phyloP scores from a whole-genome alignment of 140 eudicot genomes.

The Flaveria floridana region DNA sequence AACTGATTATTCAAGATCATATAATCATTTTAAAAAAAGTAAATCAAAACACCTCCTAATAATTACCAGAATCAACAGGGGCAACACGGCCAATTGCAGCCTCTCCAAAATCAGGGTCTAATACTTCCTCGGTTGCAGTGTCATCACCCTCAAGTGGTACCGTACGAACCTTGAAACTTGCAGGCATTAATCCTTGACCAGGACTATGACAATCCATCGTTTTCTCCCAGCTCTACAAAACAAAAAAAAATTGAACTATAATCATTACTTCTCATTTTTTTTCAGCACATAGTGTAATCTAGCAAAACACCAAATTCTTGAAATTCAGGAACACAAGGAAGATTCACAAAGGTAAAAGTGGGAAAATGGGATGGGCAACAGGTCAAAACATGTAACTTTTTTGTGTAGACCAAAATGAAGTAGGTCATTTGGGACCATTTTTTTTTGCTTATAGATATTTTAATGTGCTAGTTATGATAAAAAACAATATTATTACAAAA shows the following conservation, averaged over 20 bases:
- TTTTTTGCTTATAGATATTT: neutral
- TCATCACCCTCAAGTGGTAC: constrained; percentile 69
- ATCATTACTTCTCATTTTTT: neutral
- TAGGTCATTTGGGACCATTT: neutral
- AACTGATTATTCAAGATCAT: neutral
- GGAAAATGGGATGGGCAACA: neutral
- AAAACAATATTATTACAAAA: constrained; percentile 1
- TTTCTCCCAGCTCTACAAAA: constrained; percentile 85
- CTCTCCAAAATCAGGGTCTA: constrained; percentile 90
- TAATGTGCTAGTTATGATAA: neutral
- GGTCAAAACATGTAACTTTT: neutral
- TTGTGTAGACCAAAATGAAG: neutral
- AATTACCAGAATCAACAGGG: constrained; percentile 83
- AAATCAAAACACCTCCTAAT: neutral
- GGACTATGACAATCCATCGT: constrained; percentile 92
- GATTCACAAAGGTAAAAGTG: neutral
- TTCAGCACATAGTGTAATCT: neutral
- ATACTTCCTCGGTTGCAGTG: constrained; percentile 60
- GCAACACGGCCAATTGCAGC: constrained; percentile 96
- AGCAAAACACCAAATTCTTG: neutral
- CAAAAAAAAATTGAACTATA: neutral
- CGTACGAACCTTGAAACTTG: constrained; percentile 82
- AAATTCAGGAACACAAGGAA: neutral
- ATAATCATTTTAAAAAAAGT: neutral
- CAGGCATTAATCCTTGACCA: constrained; percentile 91